Conservation (phyloP, 306 rosid species). For the Vigna hirtella region DNA sequence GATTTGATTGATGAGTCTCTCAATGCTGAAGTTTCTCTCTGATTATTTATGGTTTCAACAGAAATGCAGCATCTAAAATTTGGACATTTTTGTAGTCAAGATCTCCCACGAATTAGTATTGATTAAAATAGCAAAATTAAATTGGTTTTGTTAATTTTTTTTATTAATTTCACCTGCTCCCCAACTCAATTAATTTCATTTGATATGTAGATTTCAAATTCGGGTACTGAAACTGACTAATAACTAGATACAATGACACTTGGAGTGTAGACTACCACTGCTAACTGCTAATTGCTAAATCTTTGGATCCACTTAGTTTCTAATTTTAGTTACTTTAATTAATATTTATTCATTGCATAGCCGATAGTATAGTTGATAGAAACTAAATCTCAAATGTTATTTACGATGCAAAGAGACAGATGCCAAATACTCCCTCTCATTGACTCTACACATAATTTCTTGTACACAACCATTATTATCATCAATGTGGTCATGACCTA, state of each 20-base stretch:
- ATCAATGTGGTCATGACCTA: neutral
- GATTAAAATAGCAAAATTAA: too few relatives aligned
- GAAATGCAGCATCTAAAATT: too few relatives aligned
- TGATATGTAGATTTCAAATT: neutral
- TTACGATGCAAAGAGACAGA: neutral
- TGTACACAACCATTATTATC: neutral
- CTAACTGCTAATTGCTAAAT: too few relatives aligned
- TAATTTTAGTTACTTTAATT: neutral
- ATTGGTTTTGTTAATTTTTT: too few relatives aligned
- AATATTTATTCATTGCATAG: neutral
- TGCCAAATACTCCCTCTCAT: neutral
- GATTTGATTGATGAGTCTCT: neutral
- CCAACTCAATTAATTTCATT: slow-evolving; percentile 11
- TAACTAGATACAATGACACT: too few relatives aligned
- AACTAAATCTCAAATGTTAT: neutral
- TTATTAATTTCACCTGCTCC: neutral
- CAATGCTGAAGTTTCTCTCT: neutral
- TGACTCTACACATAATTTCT: neutral
- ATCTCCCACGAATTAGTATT: too few relatives aligned
- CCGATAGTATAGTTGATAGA: neutral
- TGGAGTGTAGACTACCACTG: neutral
- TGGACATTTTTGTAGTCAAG: too few relatives aligned
- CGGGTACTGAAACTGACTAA: neutral
- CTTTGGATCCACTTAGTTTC: neutral
- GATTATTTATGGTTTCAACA: too few relatives aligned